Conservation (phyloP, 73 alveolate species). For the Diophrys sp. region DNA sequence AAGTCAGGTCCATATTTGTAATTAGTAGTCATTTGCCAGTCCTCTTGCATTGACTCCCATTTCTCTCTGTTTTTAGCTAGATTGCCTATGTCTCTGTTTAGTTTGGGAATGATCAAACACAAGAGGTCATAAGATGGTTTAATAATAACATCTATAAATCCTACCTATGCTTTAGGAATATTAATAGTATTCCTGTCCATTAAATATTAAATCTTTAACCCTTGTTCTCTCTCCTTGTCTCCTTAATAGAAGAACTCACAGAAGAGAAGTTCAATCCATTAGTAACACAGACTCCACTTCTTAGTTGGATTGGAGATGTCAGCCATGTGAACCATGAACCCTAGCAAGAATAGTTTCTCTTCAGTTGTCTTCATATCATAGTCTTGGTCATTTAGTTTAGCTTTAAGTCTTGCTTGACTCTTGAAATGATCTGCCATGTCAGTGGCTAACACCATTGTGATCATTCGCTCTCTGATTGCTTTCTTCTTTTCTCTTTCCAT, state of each 20-base stretch:
- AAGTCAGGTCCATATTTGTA: background rate
- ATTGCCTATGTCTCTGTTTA: background rate
- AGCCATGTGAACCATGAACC: conserved; percentile 31
- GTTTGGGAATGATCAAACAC: background rate
- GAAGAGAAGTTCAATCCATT: conserved; percentile 45
- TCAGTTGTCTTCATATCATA: conserved; percentile 7
- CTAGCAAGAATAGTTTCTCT: conserved; percentile 23
- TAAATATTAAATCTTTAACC: conserved; percentile 22
- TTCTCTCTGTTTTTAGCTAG: conserved; percentile 11
- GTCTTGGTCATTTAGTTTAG: background rate
- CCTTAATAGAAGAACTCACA: conserved; percentile 51
- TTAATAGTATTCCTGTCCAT: conserved; percentile 33
- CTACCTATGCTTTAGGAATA: conserved; percentile 34
- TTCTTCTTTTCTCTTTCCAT: conserved; percentile 46
- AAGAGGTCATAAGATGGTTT: conserved; percentile 10
- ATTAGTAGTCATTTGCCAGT: conserved; percentile 5
- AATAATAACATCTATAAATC: conserved; percentile 32
- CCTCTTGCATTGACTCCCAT: conserved; percentile 28
- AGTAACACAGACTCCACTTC: conserved; percentile 20
- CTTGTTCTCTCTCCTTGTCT: conserved; percentile 34
- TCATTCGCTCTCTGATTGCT: conserved; percentile 68
- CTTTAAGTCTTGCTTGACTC: background rate
- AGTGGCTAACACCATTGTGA: conserved; percentile 82
- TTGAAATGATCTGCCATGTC: conserved; percentile 71
- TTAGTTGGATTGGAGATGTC: conserved; percentile 50